Evolutionary conservation across 805 yeast species (phyloP), one percentile per base, ranked within the genome.

Genomic region (Teunomyces atbi): DNA sequence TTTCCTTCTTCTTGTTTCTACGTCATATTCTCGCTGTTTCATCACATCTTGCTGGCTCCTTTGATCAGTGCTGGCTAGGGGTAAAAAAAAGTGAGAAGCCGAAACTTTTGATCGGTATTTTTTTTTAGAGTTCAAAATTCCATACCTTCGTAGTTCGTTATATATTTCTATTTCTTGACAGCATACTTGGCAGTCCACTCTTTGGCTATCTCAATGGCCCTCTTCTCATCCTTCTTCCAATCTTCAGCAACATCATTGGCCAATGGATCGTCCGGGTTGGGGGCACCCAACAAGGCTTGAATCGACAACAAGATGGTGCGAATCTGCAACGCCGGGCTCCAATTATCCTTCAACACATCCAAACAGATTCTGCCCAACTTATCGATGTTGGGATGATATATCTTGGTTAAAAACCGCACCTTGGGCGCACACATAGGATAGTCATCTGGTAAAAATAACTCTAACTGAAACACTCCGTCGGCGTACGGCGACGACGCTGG

Each of bases 361-460:
- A 94, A 77, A 69, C 99, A 94, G 58, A 94, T 92, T 53, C 99
- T 78, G 6, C 99, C 99, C 53, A 94, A 74, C 63, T 94, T 81
- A 63, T 94, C 99, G 56, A 94, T 94, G 66, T 94, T 94, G 36
- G 96, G 99, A 62, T 94, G 99, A 65, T 94, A 94, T 21, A 94
- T 91, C 65, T 84, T 89, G 26, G 99, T 94, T 52, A 94, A 70
- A 58, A 94, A 94, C 48, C 99, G 78, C 45, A 94, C 95, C 63
- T 90, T 91, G 43, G 99, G 99, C 0, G 99, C 96, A 59, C 89
- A 89, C 97, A 92, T 73, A 10, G 99, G 99, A 65, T 94, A 94
- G 61, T 94, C 99, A 61, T 94, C 97, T 1, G 99, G 98, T 52
- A 94, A 68, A 61, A 78, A 94, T 52, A 94, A 73, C 65, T 94